Evolutionary conservation across 2,329 filamentous ascomycete species (phyloP).

Genomic region (Xylaria sp.): DNA sequence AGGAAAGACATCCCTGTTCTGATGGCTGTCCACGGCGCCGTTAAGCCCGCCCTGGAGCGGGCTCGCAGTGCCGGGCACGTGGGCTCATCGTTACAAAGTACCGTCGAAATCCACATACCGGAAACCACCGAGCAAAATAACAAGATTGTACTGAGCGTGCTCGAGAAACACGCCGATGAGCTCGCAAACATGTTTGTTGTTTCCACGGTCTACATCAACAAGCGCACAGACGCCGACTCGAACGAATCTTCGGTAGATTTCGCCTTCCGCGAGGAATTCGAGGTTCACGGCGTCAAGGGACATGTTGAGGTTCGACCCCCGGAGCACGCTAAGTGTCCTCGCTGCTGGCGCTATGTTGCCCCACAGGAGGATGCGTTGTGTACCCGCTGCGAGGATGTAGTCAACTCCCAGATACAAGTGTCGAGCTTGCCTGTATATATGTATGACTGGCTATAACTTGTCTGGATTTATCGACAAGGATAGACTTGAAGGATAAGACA

Average conservation of each 20-base stretch:
- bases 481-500: not conserved
- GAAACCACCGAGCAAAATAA: constrained; percentile 29
- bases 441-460: not conserved
- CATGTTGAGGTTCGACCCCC: constrained; percentile 62
- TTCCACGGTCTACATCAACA: constrained; percentile 54
- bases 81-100: constrained; percentile 83
- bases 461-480: not conserved
- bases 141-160: constrained; percentile 36
- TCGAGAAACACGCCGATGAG: constrained; percentile 60
- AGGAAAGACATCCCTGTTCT: constrained; percentile 60
- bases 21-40: constrained; percentile 68
- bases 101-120: constrained; percentile 67
- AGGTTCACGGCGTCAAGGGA: constrained; percentile 52
- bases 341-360: constrained; percentile 92
- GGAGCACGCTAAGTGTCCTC: constrained; percentile 75
- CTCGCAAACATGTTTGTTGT: constrained; percentile 72
- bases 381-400: constrained; percentile 75
- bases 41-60: constrained; percentile 80
- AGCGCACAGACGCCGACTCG: constrained; percentile 54
- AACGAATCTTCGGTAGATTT: constrained; percentile 29
- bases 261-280: constrained; percentile 56
- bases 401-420: constrained; percentile 49
- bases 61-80: constrained; percentile 77
- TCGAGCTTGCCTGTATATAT: not conserved
- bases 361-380: constrained; percentile 75